phyloP scores from a whole-genome alignment of 768 basidiomycete genomes.

The Lactarius akahatsu region DNA sequence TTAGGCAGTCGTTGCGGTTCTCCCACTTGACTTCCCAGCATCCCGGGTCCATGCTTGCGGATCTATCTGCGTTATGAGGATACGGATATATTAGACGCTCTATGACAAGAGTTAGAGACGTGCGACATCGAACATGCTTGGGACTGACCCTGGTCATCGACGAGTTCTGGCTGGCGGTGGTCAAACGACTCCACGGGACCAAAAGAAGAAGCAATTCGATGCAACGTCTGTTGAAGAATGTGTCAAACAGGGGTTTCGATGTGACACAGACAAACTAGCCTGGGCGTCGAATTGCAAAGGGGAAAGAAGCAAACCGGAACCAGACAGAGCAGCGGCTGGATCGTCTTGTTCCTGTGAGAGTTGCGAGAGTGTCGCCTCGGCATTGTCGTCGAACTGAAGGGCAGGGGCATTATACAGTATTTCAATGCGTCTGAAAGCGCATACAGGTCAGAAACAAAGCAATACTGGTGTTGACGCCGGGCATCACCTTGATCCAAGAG shows the following conservation, averaged over 20 bases:
- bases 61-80: slow-evolving; percentile 60
- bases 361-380: background rate
- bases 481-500: slow-evolving; percentile 52
- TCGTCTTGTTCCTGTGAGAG: slow-evolving; percentile 24
- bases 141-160: slow-evolving; percentile 22
- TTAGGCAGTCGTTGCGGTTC: slow-evolving; percentile 72
- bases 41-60: slow-evolving; percentile 52
- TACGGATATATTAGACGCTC: slow-evolving; percentile 9
- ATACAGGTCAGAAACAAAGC: slow-evolving; percentile 10
- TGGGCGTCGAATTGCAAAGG: slow-evolving; percentile 61
- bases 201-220: slow-evolving; percentile 55
- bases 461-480: background rate
- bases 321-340: slow-evolving; percentile 31
- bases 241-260: slow-evolving; percentile 6
- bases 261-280: slow-evolving; percentile 39
- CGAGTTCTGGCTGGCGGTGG: slow-evolving; percentile 31
- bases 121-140: background rate
- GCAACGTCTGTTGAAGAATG: slow-evolving; percentile 45
- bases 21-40: slow-evolving; percentile 83
- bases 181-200: slow-evolving; percentile 62
- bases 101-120: background rate
- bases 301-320: slow-evolving; percentile 46
- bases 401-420: slow-evolving; percentile 23
- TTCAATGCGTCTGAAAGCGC: slow-evolving; percentile 37
- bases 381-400: background rate